Base-by-base conservation (phyloP, 768 basidiomycete species). In the Tulasnella sp. region DNA sequence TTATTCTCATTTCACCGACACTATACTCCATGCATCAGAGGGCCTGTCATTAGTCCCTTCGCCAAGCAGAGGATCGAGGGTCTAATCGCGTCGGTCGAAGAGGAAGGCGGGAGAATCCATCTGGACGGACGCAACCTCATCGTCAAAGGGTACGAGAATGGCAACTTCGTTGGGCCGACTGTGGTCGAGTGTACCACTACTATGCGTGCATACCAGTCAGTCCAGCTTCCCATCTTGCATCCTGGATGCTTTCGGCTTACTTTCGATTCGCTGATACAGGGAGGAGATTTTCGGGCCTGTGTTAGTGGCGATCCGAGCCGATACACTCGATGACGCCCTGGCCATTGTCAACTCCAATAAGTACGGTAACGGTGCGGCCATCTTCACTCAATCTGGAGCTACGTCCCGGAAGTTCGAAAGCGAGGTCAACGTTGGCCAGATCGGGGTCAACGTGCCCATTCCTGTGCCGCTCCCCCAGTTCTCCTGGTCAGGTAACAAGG, bases 201-300 rank as follows among this genome's bases (percentile, higher is more conserved):
- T 9, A 95, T 95, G 93, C 78, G 76, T 62, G 89, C 86, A 66
- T 97, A 98, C 74, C 76, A 82, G 94, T 92, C 65, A 61, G 81
- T 72, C 19, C 29, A 21, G 9, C 34, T 41, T 53, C 21, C 51
- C n/a, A 56, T n/a, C 2, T 56, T 1, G 13, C 19, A 13, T 23
- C 2, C 17, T 24, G 21, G 41, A 56, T 24, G 30, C 3, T 11
- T 45, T 7, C 11, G 21, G 8, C 24, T 11, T 3, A 26, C 49
- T 21, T 10, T 23, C 55, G 15, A 15, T 38, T 26, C 38, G 23
- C 24, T 11, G 17, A 5, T 30, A 15, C 63, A 94, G 92, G 63
- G 84, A 93, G 68, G 95, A 97, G 69, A 95, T 97, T 60, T 98
- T 98, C 65, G 95, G 93, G 13, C 95, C 95, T 1, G 95, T 85